Evolutionary conservation across 257 asterid species (phyloP), one percentile per base, ranked within the genome.

Genomic region (Przewalskia tangutica): DNA sequence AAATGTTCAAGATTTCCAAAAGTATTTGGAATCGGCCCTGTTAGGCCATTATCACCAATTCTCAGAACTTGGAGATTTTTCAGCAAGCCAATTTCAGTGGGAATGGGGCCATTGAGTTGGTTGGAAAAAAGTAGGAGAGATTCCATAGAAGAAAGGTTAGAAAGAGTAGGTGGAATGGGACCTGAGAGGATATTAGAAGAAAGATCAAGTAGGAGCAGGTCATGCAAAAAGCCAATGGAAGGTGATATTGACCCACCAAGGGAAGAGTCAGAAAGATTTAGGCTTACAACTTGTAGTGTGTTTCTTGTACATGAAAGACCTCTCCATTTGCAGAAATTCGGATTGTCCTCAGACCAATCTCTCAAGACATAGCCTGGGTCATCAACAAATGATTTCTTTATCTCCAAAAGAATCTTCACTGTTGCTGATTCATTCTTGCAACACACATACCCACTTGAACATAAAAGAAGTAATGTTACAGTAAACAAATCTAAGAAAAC

Each of bases 121-220:
- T 92, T 93, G 44, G 99, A 91, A 86, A 88, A 93, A 58, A 95
- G 94, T 56, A 92, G 91, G 84, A 95, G 55, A 59, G 89, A 88
- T 84, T 90, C 86, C 91, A 93, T 85, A 54, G 89, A 86, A 32
- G 95, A 84, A 27, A 93, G 95, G 88, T 90, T 89, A 76, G 97
- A 88, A 44, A 95, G 90, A 86, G 94, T 53, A 83, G 98, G 87
- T 91, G 99, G 99, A 50, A 93, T 93, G 94, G 97, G 92, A 50
- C 98, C 98, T 18, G 97, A 79, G 81, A 92, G 90, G 6, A 8
- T 66, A 66, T 95, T 93, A 62, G 87, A 82, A 71, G 98, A 93
- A 63, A 95, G 95, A 81, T 92, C 89, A 59, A 93, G 97, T 89
- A 85, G 95, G 95, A 92, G 94, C 87, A 95, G 97, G 94, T 92